phyloP scores from a whole-genome alignment of 1,139 yeast genomes.

The Eremothecium sinecaudum region DNA sequence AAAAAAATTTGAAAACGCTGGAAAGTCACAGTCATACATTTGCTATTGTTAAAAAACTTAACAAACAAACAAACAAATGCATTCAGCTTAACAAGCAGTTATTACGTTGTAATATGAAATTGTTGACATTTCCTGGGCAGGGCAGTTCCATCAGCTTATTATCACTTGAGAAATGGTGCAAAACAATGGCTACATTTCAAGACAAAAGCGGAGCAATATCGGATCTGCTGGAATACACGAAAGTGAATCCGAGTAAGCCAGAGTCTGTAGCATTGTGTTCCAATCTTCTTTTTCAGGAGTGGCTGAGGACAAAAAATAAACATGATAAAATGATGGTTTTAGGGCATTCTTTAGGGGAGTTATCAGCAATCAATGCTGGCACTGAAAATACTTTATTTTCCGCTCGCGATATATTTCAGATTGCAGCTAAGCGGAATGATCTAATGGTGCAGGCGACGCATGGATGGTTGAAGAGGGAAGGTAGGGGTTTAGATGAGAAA shows the following conservation, averaged over 20 bases:
- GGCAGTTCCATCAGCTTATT: conserved; percentile 25
- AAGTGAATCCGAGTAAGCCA: conserved; percentile 23
- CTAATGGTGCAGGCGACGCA: conserved; percentile 27
- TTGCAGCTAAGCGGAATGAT: conserved; percentile 28
- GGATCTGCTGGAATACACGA: conserved; percentile 19
- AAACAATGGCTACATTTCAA: conserved; percentile 7
- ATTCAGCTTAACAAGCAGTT: too few species aligned
- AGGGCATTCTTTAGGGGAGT: conserved; percentile 57
- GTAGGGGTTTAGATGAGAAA: conserved; percentile 8
- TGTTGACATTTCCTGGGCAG: conserved; percentile 31
- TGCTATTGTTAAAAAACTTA: too few species aligned
- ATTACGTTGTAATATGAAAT: conserved; percentile 1
- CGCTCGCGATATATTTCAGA: conserved; percentile 27
- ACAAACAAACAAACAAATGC: too few species aligned
- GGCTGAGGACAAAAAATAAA: conserved; percentile 7
- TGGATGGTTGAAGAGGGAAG: conserved; percentile 20
- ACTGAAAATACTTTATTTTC: conserved; percentile 36
- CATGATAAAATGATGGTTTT: conserved; percentile 17
- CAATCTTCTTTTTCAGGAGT: conserved; percentile 22
- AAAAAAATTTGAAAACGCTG: too few species aligned
- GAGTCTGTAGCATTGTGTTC: conserved; percentile 29
- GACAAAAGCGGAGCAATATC: conserved; percentile 12
- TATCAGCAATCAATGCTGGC: conserved; percentile 35
- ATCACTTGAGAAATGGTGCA: conserved; percentile 20
- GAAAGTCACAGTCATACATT: too few species aligned